Evolutionary conservation across 768 basidiomycete species (phyloP).

Genomic region (Amanita pseudoporphyria): DNA sequence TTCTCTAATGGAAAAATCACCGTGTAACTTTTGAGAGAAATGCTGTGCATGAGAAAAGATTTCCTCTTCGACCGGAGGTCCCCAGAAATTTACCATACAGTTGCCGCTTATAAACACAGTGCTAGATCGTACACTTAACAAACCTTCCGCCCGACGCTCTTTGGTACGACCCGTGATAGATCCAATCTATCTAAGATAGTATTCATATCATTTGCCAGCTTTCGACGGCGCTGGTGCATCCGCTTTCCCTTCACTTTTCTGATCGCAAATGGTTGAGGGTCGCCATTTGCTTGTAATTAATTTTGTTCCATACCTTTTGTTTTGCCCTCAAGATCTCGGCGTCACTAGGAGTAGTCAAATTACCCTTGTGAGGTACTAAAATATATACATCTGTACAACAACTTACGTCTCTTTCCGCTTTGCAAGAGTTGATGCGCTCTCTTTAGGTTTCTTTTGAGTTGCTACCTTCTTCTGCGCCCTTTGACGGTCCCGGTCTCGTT

Average conservation of each 20-base stretch:
- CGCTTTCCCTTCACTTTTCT: slow-evolving; percentile 53
- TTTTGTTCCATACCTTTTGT: slow-evolving; percentile 49
- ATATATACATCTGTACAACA: slow-evolving; percentile 4
- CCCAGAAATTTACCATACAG: not conserved
- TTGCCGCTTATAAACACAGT: not conserved
- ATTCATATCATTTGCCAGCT: slow-evolving; percentile 26
- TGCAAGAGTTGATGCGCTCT: slow-evolving; percentile 49
- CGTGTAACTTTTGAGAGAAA: not conserved
- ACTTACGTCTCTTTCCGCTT: slow-evolving; percentile 74
- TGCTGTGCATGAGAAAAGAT: slow-evolving; percentile 4
- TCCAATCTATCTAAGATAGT: not conserved
- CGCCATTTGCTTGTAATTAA: slow-evolving; percentile 6
- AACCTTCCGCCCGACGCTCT: not conserved
- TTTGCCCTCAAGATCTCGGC: slow-evolving; percentile 68
- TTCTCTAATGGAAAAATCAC: not conserved
- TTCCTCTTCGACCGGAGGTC: not conserved
- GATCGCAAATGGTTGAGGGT: not conserved
- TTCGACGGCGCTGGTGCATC: slow-evolving; percentile 17
- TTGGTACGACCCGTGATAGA: not conserved
- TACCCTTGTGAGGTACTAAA: slow-evolving; percentile 12
- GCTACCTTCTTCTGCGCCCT: slow-evolving; percentile 66
- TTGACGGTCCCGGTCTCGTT: slow-evolving; percentile 65
- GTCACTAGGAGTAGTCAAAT: slow-evolving; percentile 39
- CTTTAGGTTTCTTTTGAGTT: slow-evolving; percentile 55
- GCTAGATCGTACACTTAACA: not conserved